phyloP scores from a whole-genome alignment of 257 asterid genomes.

The Rauvolfia tetraphylla region DNA sequence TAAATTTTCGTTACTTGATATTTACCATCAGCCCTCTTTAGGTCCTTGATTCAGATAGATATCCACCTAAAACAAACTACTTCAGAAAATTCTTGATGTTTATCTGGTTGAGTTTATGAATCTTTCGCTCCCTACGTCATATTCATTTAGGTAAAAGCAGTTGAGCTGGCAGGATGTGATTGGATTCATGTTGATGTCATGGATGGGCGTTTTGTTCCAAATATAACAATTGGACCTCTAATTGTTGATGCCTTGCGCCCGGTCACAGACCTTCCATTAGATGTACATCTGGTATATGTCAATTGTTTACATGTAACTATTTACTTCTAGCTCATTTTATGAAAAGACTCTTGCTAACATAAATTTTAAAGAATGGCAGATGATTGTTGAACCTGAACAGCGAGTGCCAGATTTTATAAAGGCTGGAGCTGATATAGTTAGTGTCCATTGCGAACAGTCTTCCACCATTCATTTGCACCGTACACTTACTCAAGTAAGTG shows the following conservation, averaged over 20 bases:
- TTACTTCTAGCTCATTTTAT: slow-evolving; percentile 13
- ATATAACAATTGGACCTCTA: slow-evolving; percentile 96
- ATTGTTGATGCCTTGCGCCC: slow-evolving; percentile 93
- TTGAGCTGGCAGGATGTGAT: slow-evolving; percentile 96
- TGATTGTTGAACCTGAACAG: slow-evolving; percentile 99
- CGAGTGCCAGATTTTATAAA: slow-evolving; percentile 93
- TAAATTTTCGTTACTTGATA: slow-evolving; percentile 4
- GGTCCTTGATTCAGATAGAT: neutral
- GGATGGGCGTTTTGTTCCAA: slow-evolving; percentile 99
- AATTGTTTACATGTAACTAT: slow-evolving; percentile 16
- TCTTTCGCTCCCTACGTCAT: slow-evolving; percentile 18
- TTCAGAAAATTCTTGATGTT: neutral
- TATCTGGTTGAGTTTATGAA: slow-evolving; percentile 3
- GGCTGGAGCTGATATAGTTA: slow-evolving; percentile 98
- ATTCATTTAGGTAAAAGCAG: slow-evolving; percentile 79
- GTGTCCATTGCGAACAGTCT: slow-evolving; percentile 95
- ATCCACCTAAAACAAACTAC: neutral
- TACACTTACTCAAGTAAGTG: slow-evolving; percentile 79
- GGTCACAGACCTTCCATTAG: slow-evolving; percentile 93
- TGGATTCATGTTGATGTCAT: slow-evolving; percentile 99
- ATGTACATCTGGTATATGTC: slow-evolving; percentile 86
- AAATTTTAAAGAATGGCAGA: slow-evolving; percentile 50
- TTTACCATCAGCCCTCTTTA: neutral
- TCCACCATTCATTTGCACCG: slow-evolving; percentile 99
- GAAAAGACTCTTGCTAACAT: slow-evolving; percentile 25